phyloP scores from a whole-genome alignment of 495 filamentous ascomycete genomes.

The Ascobolus immersus region DNA sequence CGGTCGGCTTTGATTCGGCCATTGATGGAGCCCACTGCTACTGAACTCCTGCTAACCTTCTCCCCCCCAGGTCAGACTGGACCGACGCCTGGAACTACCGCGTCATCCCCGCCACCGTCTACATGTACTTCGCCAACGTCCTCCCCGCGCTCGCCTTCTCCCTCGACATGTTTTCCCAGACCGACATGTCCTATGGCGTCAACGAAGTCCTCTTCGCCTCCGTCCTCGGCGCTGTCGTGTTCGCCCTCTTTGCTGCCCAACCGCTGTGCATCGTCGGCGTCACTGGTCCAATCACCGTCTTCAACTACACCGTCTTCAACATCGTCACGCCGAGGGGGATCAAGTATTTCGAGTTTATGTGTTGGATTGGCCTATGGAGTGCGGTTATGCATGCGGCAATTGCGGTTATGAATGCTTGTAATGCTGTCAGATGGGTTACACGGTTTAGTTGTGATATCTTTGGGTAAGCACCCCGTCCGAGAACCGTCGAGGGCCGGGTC shows the following conservation, averaged over 20 bases:
- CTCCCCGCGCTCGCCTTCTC: constrained; percentile 63
- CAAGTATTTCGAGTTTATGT: constrained; percentile 62
- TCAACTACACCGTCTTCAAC: constrained; percentile 70
- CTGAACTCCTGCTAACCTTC: no score
- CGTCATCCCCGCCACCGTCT: constrained; percentile 53
- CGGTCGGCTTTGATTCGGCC: no score
- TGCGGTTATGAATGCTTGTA: constrained; percentile 56
- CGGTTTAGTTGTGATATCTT: constrained; percentile 72
- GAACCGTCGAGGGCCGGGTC: not conserved
- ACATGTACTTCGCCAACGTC: constrained; percentile 82
- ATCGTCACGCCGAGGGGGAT: constrained; percentile 42
- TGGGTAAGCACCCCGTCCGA: constrained; percentile 14
- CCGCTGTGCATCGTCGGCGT: constrained; percentile 73
- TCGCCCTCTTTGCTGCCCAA: constrained; percentile 48
- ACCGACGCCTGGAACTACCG: constrained; percentile 66
- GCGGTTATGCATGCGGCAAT: constrained; percentile 57
- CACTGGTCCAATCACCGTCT: constrained; percentile 68
- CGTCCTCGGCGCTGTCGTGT: constrained; percentile 52
- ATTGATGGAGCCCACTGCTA: no score
- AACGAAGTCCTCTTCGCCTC: constrained; percentile 64
- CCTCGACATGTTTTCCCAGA: constrained; percentile 46
- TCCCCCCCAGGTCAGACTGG: constrained; percentile 58
- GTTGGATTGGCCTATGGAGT: constrained; percentile 67
- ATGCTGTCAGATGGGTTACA: constrained; percentile 56
- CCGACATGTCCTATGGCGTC: constrained; percentile 51